Evolutionary conservation across 352 stramenopile species (phyloP).

Genomic region (Pythium sp.): DNA sequence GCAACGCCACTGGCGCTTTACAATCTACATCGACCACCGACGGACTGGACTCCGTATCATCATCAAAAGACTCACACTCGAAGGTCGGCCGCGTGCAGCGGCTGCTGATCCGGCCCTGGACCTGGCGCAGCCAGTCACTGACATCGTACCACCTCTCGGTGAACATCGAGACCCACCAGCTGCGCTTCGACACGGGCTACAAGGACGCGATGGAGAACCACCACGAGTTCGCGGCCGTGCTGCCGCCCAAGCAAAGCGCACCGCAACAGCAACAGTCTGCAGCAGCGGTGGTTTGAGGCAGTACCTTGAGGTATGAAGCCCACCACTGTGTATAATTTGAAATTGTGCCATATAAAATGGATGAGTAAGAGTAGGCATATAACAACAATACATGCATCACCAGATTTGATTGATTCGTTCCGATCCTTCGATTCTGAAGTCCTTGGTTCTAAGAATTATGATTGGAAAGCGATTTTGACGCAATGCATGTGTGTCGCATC

Average conservation of each 20-base stretch:
- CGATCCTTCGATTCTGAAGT: too few species aligned
- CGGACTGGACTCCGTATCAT: neutral
- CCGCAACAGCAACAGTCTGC: neutral
- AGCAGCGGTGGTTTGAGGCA: neutral
- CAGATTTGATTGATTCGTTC: neutral
- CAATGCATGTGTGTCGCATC: too few species aligned
- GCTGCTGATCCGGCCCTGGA: slow-evolving; percentile 64
- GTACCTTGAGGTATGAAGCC: too few species aligned
- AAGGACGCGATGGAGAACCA: slow-evolving; percentile 52
- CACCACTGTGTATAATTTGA: neutral
- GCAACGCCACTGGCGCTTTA: slow-evolving; percentile 8
- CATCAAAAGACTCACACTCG: neutral
- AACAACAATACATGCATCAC: neutral
- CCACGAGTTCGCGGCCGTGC: slow-evolving; percentile 42
- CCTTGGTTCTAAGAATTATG: too few species aligned
- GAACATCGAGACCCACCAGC: slow-evolving; percentile 44
- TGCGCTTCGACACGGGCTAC: slow-evolving; percentile 60
- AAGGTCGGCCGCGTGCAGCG: slow-evolving; percentile 18
- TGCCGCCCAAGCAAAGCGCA: slow-evolving; percentile 25
- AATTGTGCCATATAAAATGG: neutral
- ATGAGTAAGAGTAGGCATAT: neutral
- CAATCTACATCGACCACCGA: neutral
- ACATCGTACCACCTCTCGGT: slow-evolving; percentile 59
- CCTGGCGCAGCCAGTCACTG: slow-evolving; percentile 51
- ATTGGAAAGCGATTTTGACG: too few species aligned